Base-by-base conservation (phyloP, 257 asterid genomes). In the Capsicum rhomboideum region DNA sequence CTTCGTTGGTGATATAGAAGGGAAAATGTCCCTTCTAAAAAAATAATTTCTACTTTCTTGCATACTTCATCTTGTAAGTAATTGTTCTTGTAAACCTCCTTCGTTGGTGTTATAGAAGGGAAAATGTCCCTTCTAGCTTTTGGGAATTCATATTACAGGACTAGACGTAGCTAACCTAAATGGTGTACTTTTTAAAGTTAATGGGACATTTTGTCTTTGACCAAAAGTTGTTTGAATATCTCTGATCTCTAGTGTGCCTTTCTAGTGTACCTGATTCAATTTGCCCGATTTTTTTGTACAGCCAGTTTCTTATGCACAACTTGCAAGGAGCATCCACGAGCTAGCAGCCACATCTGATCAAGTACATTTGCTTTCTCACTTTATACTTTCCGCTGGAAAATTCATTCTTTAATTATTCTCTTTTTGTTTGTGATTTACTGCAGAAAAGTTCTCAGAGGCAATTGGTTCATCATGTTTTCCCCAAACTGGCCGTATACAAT, bases 281-380 rank as follows among this genome's bases (percentile, higher is more conserved):
- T 86, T 58, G 63, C 53, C 82, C 49, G 18, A 58, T 40, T 69
- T 63, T 82, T 86, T 80, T 67, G 61, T 75, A 75, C 97, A 97
- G 96, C 97, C 99, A 4, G 99, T 97, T 86, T 97, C 99, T 46
- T 97, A 97, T 85, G 99, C 98, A 49, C 99, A 97, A 92, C 98
- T 97, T 86, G 99, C 98, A 13, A 91, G 99, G 92, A 97, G 98
- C 87, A 97, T 97, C 88, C 99, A 97, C 16, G 99, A 97, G 93
- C 90, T 97, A 86, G 98, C 99, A 17, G 98, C 99, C 69, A 79
- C 98, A 40, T 95, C 97, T 78, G 99, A 97, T 92, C 99, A 95
- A 90, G 99, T 97, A 93, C 69, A 83, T 86, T 44, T 52, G 83
- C 37, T 68, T 86, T 77, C 52, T 56, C 28, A 61, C 37, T 49